Evolutionary conservation across 2,329 filamentous ascomycete genomes (phyloP), one percentile per base, ranked within the genome.

Genomic region (Ophiostoma novo-ulmi): DNA sequence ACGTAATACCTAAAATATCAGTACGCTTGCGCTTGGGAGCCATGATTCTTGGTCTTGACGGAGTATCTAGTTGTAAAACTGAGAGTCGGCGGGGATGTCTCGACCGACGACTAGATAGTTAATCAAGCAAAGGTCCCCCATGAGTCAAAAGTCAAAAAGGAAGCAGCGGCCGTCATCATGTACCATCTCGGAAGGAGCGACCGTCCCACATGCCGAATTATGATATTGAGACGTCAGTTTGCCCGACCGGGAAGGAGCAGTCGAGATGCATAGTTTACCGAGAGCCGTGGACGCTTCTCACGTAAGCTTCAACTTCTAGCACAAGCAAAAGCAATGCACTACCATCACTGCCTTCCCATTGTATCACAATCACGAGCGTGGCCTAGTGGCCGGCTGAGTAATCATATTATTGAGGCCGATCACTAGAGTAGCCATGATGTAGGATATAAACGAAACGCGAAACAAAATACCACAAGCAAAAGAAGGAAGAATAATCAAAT

Each of bases 151-250:
- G 10, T 14, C 5, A 55, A 58, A 3, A 58, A 10, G 67, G 68
- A 71, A 71, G 67, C 38, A 41, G 36, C 70, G 58, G 69, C 44
- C 44, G 61, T 1, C 13, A 17, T 13, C 13, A 22, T 26, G 17
- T 17, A 44, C 0, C 35, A 36, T 31, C 17, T 20, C 26, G 35
- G 61, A 64, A 64, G 61, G 61, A 38, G 10, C 35, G 61, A 39
- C 35, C 35, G 17, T 11, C 35, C 4, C 7, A 26, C 10, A 20
- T 20, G 13, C 35, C 61, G 10, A 10, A 35, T n/a, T 20, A 36
- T 38, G 31, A 39, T n/a, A 5, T 22, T 10, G 35, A n/a, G 17
- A 5, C 11, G 17, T 10, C 61, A 8, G 5, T 17, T 11, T 17
- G 20, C 14, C 26, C 31, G 14, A 17, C n/a, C 35, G 31, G 35